Percentiles rank a stretch among this genome's conserved stretches.
Conservation (phyloP, 2,329 filamentous ascomycete species). For the Cladophialophora psammophila region DNA sequence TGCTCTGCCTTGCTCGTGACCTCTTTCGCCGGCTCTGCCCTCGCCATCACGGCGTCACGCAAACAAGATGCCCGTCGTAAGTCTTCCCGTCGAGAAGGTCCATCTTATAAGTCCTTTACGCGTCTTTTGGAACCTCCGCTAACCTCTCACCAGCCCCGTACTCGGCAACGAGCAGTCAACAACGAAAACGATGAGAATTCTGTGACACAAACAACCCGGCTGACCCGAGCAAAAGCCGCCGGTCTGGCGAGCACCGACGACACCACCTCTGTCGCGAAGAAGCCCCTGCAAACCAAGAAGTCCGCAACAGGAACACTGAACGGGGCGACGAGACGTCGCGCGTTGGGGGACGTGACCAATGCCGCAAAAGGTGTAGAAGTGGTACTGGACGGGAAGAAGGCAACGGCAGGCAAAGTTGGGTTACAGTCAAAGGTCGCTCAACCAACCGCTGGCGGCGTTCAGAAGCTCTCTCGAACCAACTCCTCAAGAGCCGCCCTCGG, state of each 20-base stretch:
- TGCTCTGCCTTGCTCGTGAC: conserved; percentile 21
- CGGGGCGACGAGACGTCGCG: conserved; percentile 72
- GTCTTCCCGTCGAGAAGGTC: conserved; percentile 18
- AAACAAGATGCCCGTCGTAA: conserved; percentile 41
- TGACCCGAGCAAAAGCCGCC: conserved; percentile 92
- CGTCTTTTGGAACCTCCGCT: conserved; percentile 44
- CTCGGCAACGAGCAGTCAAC: conserved; percentile 76
- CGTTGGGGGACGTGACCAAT: conserved; percentile 94
- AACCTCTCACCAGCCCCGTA: conserved; percentile 67
- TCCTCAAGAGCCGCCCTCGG: conserved; percentile 69
- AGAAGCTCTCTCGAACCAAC: conserved; percentile 70
- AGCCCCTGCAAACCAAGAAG: conserved; percentile 75
- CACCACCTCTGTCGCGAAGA: conserved; percentile 68
- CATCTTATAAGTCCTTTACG: conserved; percentile 9
- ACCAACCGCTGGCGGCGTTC: conserved; percentile 76
- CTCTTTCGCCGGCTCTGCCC: conserved; percentile 2
- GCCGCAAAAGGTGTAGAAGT: conserved; percentile 75
- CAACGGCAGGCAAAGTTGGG: conserved; percentile 66
- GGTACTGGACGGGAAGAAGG: conserved; percentile 75
- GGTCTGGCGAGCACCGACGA: conserved; percentile 61
- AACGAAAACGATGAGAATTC: conserved; percentile 97
- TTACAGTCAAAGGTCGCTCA: conserved; percentile 78
- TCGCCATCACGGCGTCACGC: conserved; percentile 31
- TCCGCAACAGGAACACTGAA: conserved; percentile 59
- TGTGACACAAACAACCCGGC: conserved; percentile 70